A percentile compares a stretch with the other conserved stretches of the same genome.
Conservation (phyloP, 768 basidiomycete species). For the Heimioporus sp. region DNA sequence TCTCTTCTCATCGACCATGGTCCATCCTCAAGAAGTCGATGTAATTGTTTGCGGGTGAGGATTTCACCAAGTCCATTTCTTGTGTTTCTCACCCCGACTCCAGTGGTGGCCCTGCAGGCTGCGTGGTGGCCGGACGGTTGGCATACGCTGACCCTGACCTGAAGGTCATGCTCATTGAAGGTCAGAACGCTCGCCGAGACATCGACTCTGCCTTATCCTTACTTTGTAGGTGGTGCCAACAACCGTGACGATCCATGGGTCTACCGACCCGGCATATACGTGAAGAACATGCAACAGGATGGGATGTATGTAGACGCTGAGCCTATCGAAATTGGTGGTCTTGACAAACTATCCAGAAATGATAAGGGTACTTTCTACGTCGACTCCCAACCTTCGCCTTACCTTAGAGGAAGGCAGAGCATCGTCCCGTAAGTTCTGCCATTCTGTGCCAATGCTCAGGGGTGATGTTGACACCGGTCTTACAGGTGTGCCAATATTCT, state of each 20-base stretch:
- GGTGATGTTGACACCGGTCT: background rate
- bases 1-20: slow-evolving; percentile 21
- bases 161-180: slow-evolving; percentile 77
- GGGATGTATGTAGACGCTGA: slow-evolving; percentile 49
- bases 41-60: slow-evolving; percentile 59
- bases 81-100: slow-evolving; percentile 7
- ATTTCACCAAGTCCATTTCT: background rate
- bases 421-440: slow-evolving; percentile 60
- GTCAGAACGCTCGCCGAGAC: slow-evolving; percentile 26
- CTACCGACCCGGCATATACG: slow-evolving; percentile 67
- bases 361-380: slow-evolving; percentile 74
- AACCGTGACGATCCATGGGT: slow-evolving; percentile 77
- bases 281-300: slow-evolving; percentile 69
- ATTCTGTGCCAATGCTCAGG: background rate
- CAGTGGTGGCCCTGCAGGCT: slow-evolving; percentile 63
- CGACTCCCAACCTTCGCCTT: slow-evolving; percentile 54
- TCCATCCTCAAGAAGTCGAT: slow-evolving; percentile 70
- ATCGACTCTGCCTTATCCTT: background rate
- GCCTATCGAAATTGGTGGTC: background rate
- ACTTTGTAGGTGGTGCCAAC: slow-evolving; percentile 56
- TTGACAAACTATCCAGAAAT: slow-evolving; percentile 42
- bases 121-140: slow-evolving; percentile 66
- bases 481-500: slow-evolving; percentile 64
- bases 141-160: slow-evolving; percentile 70
- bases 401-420: slow-evolving; percentile 59